Evolutionary conservation across 192 early-diverging fungal genomes (phyloP), one percentile per base, ranked within the genome.

Genomic region (Blastocladiella britannica): DNA sequence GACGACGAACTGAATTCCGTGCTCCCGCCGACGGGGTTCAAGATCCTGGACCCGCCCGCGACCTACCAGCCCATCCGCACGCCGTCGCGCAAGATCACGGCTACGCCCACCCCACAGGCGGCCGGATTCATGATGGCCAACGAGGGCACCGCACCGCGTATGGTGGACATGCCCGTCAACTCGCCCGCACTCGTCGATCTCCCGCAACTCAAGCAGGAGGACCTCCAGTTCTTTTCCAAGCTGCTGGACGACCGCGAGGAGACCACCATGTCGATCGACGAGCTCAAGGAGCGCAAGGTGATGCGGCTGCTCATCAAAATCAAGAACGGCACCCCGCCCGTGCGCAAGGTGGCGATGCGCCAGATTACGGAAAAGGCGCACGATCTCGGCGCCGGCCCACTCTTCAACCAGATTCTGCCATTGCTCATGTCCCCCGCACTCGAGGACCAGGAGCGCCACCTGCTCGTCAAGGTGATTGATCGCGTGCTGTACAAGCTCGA

Each of bases 381-480:
- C 55, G 89, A 91, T 56, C 86, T 94, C 67, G 95, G 95, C 1
- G 79, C 93, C 7, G 89, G 82, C 12, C 79, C 93, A 29, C 73
- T 99, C 4, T 97, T 99, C 70, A 91, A 90, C 67, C 93, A 93
- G 60, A 93, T 94, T 55, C 67, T 99, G 52, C 90, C 92, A 20
- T 65, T 99, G 52, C 74, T 99, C 56, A 95, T 97, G 92, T 85
- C 91, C 3, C 87, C 91, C n/a, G 82, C 86, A 22, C 65, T 99
- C 28, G 95, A 99, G 68, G 92, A 97, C 65, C 93, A 97, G 70
- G 93, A 99, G 67, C 82, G 95, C 25, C 95, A 99, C 61, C 75
- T 99, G 65, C 68, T 99, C 55, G 93, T 93, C 52, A 99, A 97
- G 65, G 93, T 96, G 62, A 87, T 97, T 62, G 95, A 97, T 67